Evolutionary conservation across 176 grass and related monocot species (phyloP).

Genomic region (Carex scoparia): DNA sequence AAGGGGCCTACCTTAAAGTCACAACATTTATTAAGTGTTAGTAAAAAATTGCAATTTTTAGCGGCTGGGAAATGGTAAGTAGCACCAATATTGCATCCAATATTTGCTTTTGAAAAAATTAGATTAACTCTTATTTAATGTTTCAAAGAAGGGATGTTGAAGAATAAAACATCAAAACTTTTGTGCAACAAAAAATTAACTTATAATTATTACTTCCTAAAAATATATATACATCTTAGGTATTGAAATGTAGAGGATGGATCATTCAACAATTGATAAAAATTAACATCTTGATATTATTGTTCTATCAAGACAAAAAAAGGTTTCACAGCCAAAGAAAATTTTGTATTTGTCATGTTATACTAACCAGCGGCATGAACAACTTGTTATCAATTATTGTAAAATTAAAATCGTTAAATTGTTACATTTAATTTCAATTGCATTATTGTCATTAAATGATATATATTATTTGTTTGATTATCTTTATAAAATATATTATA

Average conservation of each 20-base stretch:
- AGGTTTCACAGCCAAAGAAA: not conserved
- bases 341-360: not conserved
- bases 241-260: not conserved
- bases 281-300: not conserved
- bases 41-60: not conserved
- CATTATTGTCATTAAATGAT: too few relatives aligned
- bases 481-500: too few relatives aligned
- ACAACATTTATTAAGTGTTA: not conserved
- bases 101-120: not conserved
- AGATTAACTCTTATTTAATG: not conserved
- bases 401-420: not conserved
- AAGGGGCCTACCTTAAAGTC: not conserved
- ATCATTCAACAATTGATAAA: not conserved
- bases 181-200: too few relatives aligned
- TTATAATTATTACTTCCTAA: too few relatives aligned
- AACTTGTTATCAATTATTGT: not conserved
- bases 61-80: not conserved
- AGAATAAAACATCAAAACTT: too few relatives aligned
- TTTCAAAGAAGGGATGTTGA: too few relatives aligned
- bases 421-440: too few relatives aligned
- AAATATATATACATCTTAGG: not conserved
- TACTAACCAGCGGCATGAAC: not conserved
- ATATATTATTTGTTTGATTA: too few relatives aligned
- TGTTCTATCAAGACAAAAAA: not conserved
- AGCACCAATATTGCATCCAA: not conserved